Base-by-base conservation (phyloP, 805 yeast species). In the Kuraishia hungarica region DNA sequence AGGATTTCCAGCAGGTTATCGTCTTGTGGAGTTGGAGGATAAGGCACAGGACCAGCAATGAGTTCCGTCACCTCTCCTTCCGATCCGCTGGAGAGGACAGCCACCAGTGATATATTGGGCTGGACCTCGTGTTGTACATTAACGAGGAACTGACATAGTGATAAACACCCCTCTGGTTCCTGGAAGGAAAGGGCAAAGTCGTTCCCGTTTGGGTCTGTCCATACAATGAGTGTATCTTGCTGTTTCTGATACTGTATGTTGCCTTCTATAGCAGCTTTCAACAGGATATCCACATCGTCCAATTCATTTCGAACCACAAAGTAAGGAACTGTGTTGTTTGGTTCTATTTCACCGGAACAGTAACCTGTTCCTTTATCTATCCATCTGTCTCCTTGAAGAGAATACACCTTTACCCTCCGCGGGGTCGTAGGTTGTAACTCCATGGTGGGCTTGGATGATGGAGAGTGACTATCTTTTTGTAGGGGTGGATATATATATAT, bases 141-240 rank as follows among this genome's bases (percentile, higher is more conserved):
- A 20, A 88, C 79, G 24, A 92, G 77, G 64, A 90, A 92, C 52
- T 89, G 93, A 66, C 97, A 90, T 50, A 92, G 64, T 6, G 83
- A 80, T 13, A 88, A 80, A 68, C 99, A 93, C 0, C 97, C 98
- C 51, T 86, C 87, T 39, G 89, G 83, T 63, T 91, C 97, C 68
- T 93, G 97, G 68, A 93, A 93, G 51, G 96, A 87, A 23, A 93
- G 74, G 1, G 98, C 98, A 59, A 89, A 82, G 67, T 90, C 96
- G 54, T 77, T 78, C 7, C 86, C 83, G 20, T 79, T 76, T 2
- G 71, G 63, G 64, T 89, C 97, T 10, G 96, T 87, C 98, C 98
- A 93, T 21, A 93, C 97, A 10, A 93, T 89, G 51, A 93, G 73
- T 0, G 97, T 91, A 56, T 91, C 97, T 65, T 91, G 97, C 64